Base-by-base conservation (phyloP, 192 early-diverging fungal species). In the Cladochytrium replicatum region DNA sequence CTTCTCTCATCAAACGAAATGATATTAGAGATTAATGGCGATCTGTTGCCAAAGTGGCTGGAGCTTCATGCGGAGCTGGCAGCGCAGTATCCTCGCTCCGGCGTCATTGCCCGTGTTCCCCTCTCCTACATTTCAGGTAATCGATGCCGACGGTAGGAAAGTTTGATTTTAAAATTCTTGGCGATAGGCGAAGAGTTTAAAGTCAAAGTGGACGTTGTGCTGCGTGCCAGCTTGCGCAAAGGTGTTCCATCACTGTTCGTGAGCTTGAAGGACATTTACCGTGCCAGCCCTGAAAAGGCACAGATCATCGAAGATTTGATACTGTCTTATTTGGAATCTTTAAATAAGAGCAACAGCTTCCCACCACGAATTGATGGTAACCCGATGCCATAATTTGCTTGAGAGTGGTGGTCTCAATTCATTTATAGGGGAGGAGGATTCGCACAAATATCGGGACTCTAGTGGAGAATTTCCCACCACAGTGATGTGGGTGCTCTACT, bases 221-320 rank as follows among this genome's bases (percentile, higher is more conserved):
- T 89, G 19, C 77, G 80, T 37, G 68, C 61, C 23, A 78, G 79
- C 32, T 78, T 98, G 54, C 77, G 84, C 52, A 93, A 93, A 66
- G 91, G 92, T 29, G 88, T 98, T 13, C 92, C 92, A 4, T 98
- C 95, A 1, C 62, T 94, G 31, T 96, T 98, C 55, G 77, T 80
- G 37, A 83, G 76, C 55, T 57, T 92, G 50, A 88, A 86, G 65
- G 71, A 69, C 13, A 69, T 89, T 9, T 90, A 89, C 49, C 45
- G 42, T 9, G 55, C 79, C 55, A 32, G 78, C 50, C 56, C 65
- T 4, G 72, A 67, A 22, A 94, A 95, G 69, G 74, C 69, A 2
- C 48, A 46, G 1, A 70, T 79, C 8, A 70, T 98, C 32, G 80
- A 86, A 38, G 65, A 64, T 6, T 60, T 87, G n/a, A 70, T 85